These are phyloP conservation scores for Ceratocystis ficicola DNA, from an alignment of 2,329 filamentous ascomycete genomes.

Conservation along the genomic window DNA sequence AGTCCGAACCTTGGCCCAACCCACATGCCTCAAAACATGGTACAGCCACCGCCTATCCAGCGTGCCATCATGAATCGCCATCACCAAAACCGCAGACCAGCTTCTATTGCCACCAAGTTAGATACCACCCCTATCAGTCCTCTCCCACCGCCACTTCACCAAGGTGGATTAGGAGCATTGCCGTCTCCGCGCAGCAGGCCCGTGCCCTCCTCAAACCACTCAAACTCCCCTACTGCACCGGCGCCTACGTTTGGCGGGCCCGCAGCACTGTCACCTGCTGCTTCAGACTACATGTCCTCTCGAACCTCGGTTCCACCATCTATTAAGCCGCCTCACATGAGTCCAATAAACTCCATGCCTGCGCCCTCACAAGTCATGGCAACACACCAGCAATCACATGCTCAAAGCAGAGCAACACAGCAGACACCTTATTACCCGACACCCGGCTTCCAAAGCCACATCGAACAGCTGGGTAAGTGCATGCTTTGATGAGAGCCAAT, in stretches of 20 bases:
- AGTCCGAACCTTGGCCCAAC: conserved; percentile 67
- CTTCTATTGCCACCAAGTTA: conserved; percentile 62
- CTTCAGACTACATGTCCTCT: conserved; percentile 34
- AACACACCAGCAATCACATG: conserved; percentile 17
- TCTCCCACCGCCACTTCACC: conserved; percentile 36
- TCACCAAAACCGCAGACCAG: conserved; percentile 59
- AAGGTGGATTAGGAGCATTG: conserved; percentile 34
- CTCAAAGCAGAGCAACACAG: conserved; percentile 16
- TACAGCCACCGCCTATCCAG: conserved; percentile 65
- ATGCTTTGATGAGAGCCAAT: too few relatives aligned
- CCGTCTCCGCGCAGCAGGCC: conserved; percentile 60
- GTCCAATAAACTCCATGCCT: conserved; percentile 26
- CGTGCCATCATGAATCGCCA: conserved; percentile 72
- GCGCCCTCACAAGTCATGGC: conserved; percentile 18
- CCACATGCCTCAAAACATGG: conserved; percentile 53
- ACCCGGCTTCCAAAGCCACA: conserved; percentile 77
- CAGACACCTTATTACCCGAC: conserved; percentile 60
- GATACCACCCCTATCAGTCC: conserved; percentile 39
- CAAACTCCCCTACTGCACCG: conserved; percentile 43
- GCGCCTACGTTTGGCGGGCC: conserved; percentile 34
- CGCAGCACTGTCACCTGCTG: conserved; percentile 34
- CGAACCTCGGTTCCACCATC: conserved; percentile 24
- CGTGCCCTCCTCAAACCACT: conserved; percentile 63
- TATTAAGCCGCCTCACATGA: conserved; percentile 33
- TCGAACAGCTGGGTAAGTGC: conserved; percentile 84